phyloP scores from a whole-genome alignment of 164 flowering plant species.

The Tetracentron sinense region DNA sequence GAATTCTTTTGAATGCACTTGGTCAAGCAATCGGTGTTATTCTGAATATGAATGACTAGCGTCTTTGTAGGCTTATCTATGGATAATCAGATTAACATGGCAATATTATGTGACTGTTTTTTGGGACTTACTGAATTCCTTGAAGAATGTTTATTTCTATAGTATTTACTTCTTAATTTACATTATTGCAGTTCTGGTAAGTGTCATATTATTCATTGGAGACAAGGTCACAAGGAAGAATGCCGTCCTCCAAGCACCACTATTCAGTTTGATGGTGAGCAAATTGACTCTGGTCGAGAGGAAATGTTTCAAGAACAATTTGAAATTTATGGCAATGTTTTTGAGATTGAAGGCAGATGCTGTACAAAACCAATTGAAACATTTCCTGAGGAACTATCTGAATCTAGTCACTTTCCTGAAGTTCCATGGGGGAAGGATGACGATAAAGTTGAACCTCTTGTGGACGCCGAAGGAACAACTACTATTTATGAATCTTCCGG shows the following conservation, averaged over 20 bases:
- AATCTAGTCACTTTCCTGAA: slow-evolving; percentile 11
- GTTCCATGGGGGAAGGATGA: slow-evolving; percentile 17
- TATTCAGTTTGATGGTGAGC: slow-evolving; percentile 17
- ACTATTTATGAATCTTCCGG: slow-evolving; percentile 24
- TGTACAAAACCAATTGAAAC: slow-evolving; percentile 15
- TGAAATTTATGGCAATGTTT: slow-evolving; percentile 8
- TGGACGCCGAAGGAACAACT: slow-evolving; percentile 18
- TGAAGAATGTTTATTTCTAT: neutral
- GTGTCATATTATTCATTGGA: slow-evolving; percentile 86
- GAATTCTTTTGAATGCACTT: too few relatives aligned
- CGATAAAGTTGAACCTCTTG: slow-evolving; percentile 21
- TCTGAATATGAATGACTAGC: too few relatives aligned
- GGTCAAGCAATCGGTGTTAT: too few relatives aligned
- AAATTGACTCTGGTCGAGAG: slow-evolving; percentile 16
- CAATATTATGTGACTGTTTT: neutral
- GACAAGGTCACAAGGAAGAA: slow-evolving; percentile 79
- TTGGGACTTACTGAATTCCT: neutral
- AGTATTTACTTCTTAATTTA: neutral
- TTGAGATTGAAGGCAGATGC: slow-evolving; percentile 15
- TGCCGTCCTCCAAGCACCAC: slow-evolving; percentile 43
- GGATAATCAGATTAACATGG: too few relatives aligned
- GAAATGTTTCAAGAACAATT: slow-evolving; percentile 13
- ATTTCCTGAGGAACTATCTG: slow-evolving; percentile 13
- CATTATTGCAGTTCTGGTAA: slow-evolving; percentile 61
- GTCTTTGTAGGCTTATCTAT: too few relatives aligned